Evolutionary conservation across 139 green algal genomes (phyloP).

Genomic region (Diplosphaera chodatii): DNA sequence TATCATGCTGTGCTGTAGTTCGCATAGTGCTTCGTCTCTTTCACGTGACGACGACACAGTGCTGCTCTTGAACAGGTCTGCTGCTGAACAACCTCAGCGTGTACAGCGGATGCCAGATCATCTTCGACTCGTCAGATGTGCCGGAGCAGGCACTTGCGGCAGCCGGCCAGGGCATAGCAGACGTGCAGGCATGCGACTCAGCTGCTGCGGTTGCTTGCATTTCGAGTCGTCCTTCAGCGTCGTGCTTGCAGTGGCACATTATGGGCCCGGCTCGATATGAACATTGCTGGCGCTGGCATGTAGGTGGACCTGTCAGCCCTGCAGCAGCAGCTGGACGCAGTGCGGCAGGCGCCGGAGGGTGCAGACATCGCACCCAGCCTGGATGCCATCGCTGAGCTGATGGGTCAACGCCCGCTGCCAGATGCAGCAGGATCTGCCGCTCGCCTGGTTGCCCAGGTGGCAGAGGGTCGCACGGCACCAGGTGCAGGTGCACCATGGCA

Average conservation of each 20-base stretch:
- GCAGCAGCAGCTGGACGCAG: slow-evolving; percentile 14
- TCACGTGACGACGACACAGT: too few species aligned
- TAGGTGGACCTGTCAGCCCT: slow-evolving; percentile 32
- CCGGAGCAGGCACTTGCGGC: slow-evolving; percentile 28
- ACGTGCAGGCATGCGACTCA: not conserved
- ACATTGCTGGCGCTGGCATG: too few species aligned
- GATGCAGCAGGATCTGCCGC: slow-evolving; percentile 7
- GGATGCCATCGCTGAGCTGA: slow-evolving; percentile 8
- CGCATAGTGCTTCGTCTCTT: too few species aligned
- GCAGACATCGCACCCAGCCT: slow-evolving; percentile 4
- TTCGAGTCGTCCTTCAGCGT: too few species aligned
- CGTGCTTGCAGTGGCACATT: too few species aligned
- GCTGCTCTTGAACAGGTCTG: too few species aligned
- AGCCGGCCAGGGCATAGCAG: not conserved
- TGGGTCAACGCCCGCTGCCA: slow-evolving; percentile 4
- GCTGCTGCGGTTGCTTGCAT: too few species aligned
- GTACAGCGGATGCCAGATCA: slow-evolving; percentile 54
- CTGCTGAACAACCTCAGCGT: slow-evolving; percentile 74
- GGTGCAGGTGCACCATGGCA: too few species aligned
- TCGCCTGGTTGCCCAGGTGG: slow-evolving; percentile 1
- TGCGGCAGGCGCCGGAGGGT: slow-evolving; percentile 2
- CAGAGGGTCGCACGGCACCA: not conserved
- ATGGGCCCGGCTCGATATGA: too few species aligned
- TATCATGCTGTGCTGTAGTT: too few species aligned
- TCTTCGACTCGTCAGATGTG: slow-evolving; percentile 73